phyloP scores from a whole-genome alignment of 768 basidiomycete genomes.

The Cyclocybe aegerita region DNA sequence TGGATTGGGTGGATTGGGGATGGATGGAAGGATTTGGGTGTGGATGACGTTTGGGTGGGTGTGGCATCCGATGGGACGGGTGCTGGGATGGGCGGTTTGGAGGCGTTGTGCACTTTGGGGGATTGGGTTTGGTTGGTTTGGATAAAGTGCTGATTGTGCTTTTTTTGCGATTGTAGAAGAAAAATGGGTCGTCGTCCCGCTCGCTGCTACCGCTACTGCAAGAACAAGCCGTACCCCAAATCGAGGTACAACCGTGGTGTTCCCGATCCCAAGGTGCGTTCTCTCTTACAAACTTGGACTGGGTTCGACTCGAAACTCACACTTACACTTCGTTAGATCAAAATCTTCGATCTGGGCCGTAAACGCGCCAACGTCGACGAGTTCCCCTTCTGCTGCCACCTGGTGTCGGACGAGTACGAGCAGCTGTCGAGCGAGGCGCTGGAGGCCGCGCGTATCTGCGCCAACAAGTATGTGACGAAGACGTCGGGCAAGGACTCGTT shows the following conservation, averaged over 20 bases:
- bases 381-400: conserved; percentile 95
- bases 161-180: conserved; percentile 13
- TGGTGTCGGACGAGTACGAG: conserved; percentile 98
- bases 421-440: conserved; percentile 94
- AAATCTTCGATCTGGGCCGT: conserved; percentile 93
- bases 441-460: conserved; percentile 98
- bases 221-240: conserved; percentile 98
- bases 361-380: conserved; percentile 97
- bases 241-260: conserved; percentile 98
- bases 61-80: not conserved
- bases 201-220: conserved; percentile 98
- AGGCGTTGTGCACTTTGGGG: no score
- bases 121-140: not conserved
- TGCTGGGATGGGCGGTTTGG: not conserved
- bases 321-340: conserved; percentile 58
- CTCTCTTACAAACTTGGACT: not conserved
- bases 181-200: conserved; percentile 97
- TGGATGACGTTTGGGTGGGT: not conserved
- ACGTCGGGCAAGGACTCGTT: conserved; percentile 97
- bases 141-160: conserved; percentile 7
- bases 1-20: not conserved
- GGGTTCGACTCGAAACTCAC: not conserved
- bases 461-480: conserved; percentile 99
- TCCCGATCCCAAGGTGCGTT: conserved; percentile 83
- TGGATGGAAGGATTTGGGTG: not conserved